A percentile compares a stretch with the other conserved stretches of the same genome.
Conservation (phyloP, 352 stramenopile genomes). For the Phytophthora ohioensis region DNA sequence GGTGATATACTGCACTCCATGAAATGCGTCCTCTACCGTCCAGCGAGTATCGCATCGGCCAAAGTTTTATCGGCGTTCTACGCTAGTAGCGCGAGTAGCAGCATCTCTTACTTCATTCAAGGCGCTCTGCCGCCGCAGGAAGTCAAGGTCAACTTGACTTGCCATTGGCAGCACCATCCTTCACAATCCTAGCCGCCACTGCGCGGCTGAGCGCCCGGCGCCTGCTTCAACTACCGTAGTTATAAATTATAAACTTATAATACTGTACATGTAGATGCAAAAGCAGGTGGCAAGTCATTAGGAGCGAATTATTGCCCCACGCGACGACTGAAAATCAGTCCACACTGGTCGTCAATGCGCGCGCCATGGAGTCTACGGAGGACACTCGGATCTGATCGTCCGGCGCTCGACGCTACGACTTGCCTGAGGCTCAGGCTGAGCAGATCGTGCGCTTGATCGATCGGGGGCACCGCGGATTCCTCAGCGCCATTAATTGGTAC, state of each 20-base stretch:
- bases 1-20: too few species aligned
- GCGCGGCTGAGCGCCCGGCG: neutral
- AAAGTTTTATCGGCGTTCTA: conserved; percentile 4
- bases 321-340: neutral
- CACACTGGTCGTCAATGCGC: conserved; percentile 11
- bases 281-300: neutral
- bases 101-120: neutral
- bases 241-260: too few species aligned
- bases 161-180: neutral
- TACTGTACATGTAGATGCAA: neutral
- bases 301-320: neutral
- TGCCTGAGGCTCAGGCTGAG: neutral
- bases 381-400: neutral
- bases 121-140: conserved; percentile 9
- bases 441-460: conserved; percentile 14
- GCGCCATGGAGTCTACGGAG: neutral
- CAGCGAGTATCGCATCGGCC: neutral
- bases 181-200: conserved; percentile 17
- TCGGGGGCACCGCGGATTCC: conserved; percentile 1
- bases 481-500: neutral
- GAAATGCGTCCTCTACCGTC: neutral
- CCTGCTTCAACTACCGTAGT: conserved; percentile 20
- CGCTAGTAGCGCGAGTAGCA: conserved; percentile 8
- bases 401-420: conserved; percentile 24
- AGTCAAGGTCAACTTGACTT: neutral